phyloP scores from a whole-genome alignment of 2,329 filamentous ascomycete genomes.

The Geoglossum cookeanum region DNA sequence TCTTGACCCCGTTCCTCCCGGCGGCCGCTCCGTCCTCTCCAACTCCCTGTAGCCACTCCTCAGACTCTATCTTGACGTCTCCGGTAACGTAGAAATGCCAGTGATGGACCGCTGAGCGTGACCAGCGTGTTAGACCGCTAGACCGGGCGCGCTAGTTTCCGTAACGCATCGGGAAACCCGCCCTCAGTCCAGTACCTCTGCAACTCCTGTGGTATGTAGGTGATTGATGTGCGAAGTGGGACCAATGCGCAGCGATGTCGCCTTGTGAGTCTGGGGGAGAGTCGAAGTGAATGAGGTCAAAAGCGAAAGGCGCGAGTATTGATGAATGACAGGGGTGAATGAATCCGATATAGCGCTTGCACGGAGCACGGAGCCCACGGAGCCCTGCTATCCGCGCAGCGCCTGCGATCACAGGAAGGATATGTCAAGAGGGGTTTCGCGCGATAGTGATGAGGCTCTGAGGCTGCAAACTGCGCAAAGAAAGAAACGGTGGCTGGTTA shows the following conservation, averaged over 20 bases:
- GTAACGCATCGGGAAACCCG: not conserved
- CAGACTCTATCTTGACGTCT: conserved; percentile 3
- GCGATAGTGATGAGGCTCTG: not conserved
- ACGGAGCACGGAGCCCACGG: too few relatives aligned
- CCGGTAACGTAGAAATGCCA: not conserved
- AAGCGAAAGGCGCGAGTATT: not conserved
- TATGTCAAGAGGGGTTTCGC: not conserved
- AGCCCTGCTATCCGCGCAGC: too few relatives aligned
- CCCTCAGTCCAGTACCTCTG: not conserved
- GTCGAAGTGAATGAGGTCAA: not conserved
- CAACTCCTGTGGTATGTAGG: too few relatives aligned
- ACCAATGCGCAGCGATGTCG: not conserved
- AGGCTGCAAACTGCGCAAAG: not conserved
- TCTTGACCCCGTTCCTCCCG: conserved; percentile 10
- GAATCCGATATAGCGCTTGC: not conserved
- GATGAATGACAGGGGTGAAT: not conserved
- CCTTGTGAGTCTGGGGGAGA: not conserved
- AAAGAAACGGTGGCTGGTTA: not conserved
- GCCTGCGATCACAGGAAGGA: not conserved
- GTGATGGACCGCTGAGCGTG: not conserved
- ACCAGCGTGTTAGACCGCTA: not conserved
- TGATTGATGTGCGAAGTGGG: not conserved
- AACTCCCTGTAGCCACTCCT: not conserved
- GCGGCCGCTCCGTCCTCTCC: conserved; percentile 1
- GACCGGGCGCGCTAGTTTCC: not conserved